Evolutionary conservation across 169 alveolate species (phyloP).

Genomic region (Cryptosporidium sp.): DNA sequence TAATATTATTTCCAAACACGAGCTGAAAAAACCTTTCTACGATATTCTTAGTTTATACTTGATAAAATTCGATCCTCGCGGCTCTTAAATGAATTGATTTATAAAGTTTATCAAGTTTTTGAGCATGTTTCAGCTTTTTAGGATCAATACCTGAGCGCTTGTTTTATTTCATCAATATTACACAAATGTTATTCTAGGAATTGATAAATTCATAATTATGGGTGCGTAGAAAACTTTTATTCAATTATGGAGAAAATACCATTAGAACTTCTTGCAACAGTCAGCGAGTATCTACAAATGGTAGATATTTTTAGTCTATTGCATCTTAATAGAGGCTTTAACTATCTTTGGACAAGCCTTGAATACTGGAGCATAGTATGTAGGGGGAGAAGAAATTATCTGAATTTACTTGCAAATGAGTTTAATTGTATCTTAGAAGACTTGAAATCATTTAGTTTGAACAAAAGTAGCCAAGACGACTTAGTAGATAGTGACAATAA

Average conservation of each 20-base stretch:
- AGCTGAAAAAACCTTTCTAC: background rate
- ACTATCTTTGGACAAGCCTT: conserved; percentile 6
- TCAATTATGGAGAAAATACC: conserved; percentile 33
- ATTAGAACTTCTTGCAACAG: conserved; percentile 29
- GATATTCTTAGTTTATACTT: too few species aligned
- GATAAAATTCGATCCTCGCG: too few species aligned
- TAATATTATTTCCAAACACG: background rate
- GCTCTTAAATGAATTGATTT: too few species aligned
- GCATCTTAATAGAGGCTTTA: conserved; percentile 15
- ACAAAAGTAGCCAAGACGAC: background rate
- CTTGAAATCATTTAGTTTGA: background rate
- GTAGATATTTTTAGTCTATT: conserved; percentile 24
- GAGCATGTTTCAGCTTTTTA: background rate
- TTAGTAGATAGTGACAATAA: background rate
- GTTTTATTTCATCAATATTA: background rate
- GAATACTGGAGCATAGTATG: conserved; percentile 37
- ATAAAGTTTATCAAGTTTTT: too few species aligned
- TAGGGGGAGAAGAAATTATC: background rate
- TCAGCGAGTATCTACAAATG: conserved; percentile 22
- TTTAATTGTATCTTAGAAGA: conserved; percentile 7
- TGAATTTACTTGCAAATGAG: conserved; percentile 4
- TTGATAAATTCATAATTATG: background rate
- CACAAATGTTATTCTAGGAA: background rate
- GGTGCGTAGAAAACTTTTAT: background rate
- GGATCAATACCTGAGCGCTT: background rate